Conservation (phyloP, 225 moss, liverwort and hornwort genomes). For the Climacium dendroides region DNA sequence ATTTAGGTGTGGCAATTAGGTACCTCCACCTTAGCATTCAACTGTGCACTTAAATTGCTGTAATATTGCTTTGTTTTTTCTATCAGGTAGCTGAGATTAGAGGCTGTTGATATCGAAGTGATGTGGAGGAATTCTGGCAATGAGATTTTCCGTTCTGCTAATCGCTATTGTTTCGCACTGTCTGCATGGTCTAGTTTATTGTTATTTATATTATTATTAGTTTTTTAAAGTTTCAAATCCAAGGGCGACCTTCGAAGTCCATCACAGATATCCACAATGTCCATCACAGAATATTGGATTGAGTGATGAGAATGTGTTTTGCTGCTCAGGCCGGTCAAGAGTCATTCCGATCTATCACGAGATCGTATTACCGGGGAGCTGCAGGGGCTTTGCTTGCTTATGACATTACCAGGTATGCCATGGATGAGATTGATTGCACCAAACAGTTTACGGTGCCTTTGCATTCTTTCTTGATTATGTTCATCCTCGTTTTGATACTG, state of each 20-base stretch:
- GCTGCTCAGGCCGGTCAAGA: conserved; percentile 81
- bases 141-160: not conserved
- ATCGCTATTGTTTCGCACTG: not conserved
- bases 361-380: conserved; percentile 40
- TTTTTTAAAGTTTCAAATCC: not conserved
- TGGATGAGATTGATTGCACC: not conserved
- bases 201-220: too few species aligned
- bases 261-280: not conserved
- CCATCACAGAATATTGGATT: not conserved
- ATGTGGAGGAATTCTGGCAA: not conserved
- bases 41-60: not conserved
- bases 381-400: conserved; percentile 42
- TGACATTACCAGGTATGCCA: conserved; percentile 33
- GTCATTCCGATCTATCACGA: conserved; percentile 42
- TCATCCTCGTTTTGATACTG: not conserved
- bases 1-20: not conserved
- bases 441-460: not conserved
- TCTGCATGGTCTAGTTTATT: not conserved
- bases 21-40: not conserved
- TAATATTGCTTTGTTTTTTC: not conserved
- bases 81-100: not conserved
- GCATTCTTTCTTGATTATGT: not conserved
- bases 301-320: not conserved
- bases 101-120: not conserved
- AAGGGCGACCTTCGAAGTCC: not conserved